A percentile compares a stretch with the other conserved stretches of the same genome.
Evolutionary conservation across 2,329 filamentous ascomycete species (phyloP).

Genomic region (Fonsecaea erecta): DNA sequence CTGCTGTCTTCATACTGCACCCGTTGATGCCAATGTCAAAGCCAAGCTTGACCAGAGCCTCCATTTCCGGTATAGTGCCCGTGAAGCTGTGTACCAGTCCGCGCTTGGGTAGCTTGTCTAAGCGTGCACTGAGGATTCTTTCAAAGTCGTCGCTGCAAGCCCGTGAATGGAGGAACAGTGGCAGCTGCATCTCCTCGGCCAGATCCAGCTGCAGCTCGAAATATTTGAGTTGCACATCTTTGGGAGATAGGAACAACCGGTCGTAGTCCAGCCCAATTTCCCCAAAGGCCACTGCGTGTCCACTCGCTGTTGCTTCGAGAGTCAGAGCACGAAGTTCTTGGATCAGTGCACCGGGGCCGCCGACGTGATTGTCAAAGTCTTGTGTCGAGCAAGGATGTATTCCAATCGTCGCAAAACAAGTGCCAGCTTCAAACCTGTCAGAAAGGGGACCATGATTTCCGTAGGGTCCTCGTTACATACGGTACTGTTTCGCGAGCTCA

Average conservation of each 20-base stretch:
- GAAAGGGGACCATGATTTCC: slow-evolving; percentile 1
- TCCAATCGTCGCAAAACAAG: slow-evolving; percentile 87
- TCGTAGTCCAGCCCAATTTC: slow-evolving; percentile 98
- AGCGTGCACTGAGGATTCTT: slow-evolving; percentile 64
- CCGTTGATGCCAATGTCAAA: slow-evolving; percentile 95
- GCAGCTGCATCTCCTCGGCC: slow-evolving; percentile 75
- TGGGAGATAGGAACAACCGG: slow-evolving; percentile 79
- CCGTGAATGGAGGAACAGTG: slow-evolving; percentile 89
- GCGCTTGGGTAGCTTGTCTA: slow-evolving; percentile 71
- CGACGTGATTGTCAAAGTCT: slow-evolving; percentile 68
- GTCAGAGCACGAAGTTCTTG: slow-evolving; percentile 70
- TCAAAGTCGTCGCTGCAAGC: slow-evolving; percentile 88
- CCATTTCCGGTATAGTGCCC: slow-evolving; percentile 82
- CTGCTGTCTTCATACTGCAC: slow-evolving; percentile 90
- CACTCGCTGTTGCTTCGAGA: slow-evolving; percentile 59
- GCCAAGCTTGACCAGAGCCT: slow-evolving; percentile 75
- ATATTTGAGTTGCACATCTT: slow-evolving; percentile 78
- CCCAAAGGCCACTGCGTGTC: slow-evolving; percentile 78
- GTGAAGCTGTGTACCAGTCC: slow-evolving; percentile 96
- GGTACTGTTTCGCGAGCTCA: slow-evolving; percentile 72
- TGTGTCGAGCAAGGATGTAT: slow-evolving; percentile 90
- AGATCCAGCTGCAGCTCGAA: slow-evolving; percentile 83
- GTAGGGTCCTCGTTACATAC: slow-evolving; percentile 53
- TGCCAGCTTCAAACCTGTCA: slow-evolving; percentile 61
- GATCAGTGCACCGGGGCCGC: slow-evolving; percentile 51